Conservation (phyloP, 305 asterid genomes). For the Stenogyne calaminthoides region DNA sequence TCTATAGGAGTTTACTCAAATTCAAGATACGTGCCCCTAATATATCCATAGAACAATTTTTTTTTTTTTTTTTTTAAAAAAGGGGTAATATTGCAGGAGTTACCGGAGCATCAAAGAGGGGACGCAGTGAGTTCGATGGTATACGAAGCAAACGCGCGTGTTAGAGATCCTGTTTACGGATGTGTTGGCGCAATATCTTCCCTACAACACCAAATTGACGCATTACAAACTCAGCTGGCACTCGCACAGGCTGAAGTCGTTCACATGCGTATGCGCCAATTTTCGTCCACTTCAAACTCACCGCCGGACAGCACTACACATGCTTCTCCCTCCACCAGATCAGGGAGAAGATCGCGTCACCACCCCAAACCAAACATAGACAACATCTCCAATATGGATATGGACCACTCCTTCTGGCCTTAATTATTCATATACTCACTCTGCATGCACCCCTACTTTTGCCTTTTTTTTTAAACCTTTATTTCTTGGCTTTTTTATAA, state of each 20-base stretch:
- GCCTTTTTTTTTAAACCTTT: not conserved
- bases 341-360: constrained; percentile 40
- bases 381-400: constrained; percentile 27
- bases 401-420: constrained; percentile 74
- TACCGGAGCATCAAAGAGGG: constrained; percentile 69
- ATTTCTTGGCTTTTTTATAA: constrained; percentile 5
- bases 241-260: constrained; percentile 84
- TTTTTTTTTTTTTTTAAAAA: too few species aligned
- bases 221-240: constrained; percentile 68
- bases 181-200: constrained; percentile 90
- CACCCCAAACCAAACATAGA: constrained; percentile 64
- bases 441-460: constrained; percentile 7
- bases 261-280: constrained; percentile 83
- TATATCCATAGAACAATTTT: too few species aligned
- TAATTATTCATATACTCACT: constrained; percentile 19
- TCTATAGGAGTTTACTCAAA: too few species aligned
- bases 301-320: constrained; percentile 44
- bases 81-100: constrained; percentile 49
- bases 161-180: constrained; percentile 86
- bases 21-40: not conserved
- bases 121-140: constrained; percentile 95
- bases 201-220: constrained; percentile 72
- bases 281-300: constrained; percentile 42
- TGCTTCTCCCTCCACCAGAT: constrained; percentile 44
- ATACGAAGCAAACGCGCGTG: constrained; percentile 85